Conservation (phyloP, 495 filamentous ascomycete species). For the Elasticomyces elasticus region DNA sequence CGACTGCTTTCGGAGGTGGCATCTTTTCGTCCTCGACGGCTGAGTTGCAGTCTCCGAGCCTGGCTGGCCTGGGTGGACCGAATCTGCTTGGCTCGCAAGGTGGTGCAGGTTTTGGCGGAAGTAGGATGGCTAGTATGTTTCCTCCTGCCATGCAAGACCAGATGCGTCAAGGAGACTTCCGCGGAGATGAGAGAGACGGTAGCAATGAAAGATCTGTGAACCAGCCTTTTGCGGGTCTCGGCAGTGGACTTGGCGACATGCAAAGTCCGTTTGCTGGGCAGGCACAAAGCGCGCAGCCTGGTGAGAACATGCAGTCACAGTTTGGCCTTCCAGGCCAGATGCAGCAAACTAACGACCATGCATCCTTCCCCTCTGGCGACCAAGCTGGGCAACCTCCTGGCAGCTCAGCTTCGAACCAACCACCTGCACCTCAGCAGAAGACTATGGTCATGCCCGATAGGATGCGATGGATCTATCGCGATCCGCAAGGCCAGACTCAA, state of each 20-base stretch:
- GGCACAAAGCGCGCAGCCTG: neutral
- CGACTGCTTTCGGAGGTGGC: slow-evolving; percentile 59
- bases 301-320: neutral
- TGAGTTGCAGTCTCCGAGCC: slow-evolving; percentile 65
- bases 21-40: slow-evolving; percentile 56
- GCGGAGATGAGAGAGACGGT: neutral
- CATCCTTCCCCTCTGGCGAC: neutral
- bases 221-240: slow-evolving; percentile 5
- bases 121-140: slow-evolving; percentile 77
- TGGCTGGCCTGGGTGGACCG: slow-evolving; percentile 46
- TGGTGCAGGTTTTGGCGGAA: slow-evolving; percentile 45
- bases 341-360: neutral
- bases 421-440: slow-evolving; percentile 62
- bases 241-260: neutral
- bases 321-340: slow-evolving; percentile 13
- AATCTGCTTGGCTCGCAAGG: slow-evolving; percentile 36
- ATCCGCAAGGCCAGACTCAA: slow-evolving; percentile 83
- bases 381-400: slow-evolving; percentile 10
- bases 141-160: slow-evolving; percentile 82
- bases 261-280: slow-evolving; percentile 1
- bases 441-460: slow-evolving; percentile 99
- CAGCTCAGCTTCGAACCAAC: slow-evolving; percentile 40
- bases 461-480: slow-evolving; percentile 96
- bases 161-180: slow-evolving; percentile 45
- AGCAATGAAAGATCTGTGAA: neutral